Evolutionary conservation across 352 stramenopile species (phyloP).

Genomic region (Aphanomyces invadans): DNA sequence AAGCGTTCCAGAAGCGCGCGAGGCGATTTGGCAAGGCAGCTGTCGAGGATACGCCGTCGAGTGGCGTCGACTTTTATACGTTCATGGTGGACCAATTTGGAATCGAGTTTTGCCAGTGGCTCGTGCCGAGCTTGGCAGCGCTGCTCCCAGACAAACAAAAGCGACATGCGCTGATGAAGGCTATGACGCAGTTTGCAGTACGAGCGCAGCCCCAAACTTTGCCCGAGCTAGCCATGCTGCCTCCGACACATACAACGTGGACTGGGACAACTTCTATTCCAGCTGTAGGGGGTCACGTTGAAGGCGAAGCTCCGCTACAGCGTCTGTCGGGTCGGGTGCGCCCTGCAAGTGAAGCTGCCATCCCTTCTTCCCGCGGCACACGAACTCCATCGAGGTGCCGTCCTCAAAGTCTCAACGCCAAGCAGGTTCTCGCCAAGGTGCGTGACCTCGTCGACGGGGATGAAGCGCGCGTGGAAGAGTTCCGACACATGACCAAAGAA

Average conservation of each 20-base stretch:
- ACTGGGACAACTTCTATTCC: no score
- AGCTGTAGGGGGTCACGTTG: not conserved
- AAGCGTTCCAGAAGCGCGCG: constrained; percentile 19
- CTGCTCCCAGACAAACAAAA: constrained; percentile 10
- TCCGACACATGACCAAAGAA: constrained; percentile 21
- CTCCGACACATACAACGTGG: not conserved
- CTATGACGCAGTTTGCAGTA: not conserved
- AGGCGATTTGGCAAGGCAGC: constrained; percentile 14
- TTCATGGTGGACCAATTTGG: constrained; percentile 23
- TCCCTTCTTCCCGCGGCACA: not conserved
- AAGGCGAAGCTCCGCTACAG: not conserved
- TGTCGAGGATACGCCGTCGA: not conserved
- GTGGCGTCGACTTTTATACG: not conserved
- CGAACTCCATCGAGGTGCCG: not conserved
- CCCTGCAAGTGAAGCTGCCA: not conserved
- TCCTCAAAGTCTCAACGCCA: constrained; percentile 14
- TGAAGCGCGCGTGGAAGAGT: constrained; percentile 21
- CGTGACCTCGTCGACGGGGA: constrained; percentile 19
- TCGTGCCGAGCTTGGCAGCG: constrained; percentile 16
- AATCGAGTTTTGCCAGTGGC: constrained; percentile 20
- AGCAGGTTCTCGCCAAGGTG: constrained; percentile 19
- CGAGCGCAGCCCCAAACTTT: no score
- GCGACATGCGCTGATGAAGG: constrained; percentile 1
- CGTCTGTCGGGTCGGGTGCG: not conserved
- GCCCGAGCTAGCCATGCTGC: no score